Evolutionary conservation across 345 rosid species (phyloP).

Genomic region (Angophora floribunda): DNA sequence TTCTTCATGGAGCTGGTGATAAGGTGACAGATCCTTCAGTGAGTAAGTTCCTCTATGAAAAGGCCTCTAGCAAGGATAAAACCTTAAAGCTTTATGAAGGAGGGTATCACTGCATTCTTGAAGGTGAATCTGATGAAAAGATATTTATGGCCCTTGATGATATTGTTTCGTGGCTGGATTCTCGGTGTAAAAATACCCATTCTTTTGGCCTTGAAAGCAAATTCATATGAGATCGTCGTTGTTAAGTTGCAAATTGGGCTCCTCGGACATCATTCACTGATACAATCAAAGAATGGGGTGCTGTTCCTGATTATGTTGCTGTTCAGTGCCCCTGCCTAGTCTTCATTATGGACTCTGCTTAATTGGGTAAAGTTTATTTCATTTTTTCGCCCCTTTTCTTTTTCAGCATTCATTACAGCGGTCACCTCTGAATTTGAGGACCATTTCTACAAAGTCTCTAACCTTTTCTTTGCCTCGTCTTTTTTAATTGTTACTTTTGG

Average conservation of each 20-base stretch:
- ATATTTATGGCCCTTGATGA: conserved; percentile 50
- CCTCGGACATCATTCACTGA: neutral
- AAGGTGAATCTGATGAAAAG: conserved; percentile 81
- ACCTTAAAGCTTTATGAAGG: conserved; percentile 75
- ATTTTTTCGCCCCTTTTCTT: neutral
- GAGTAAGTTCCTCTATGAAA: conserved; percentile 69
- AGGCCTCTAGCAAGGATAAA: conserved; percentile 73
- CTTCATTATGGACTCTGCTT: neutral
- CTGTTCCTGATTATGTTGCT: neutral
- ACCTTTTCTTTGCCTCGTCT: neutral
- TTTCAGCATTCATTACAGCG: neutral
- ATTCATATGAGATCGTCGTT: neutral
- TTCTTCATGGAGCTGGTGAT: conserved; percentile 87
- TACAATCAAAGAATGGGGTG: neutral
- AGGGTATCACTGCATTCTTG: conserved; percentile 85
- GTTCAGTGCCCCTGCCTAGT: neutral
- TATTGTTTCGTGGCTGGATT: conserved; percentile 72
- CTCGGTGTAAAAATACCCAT: conserved; percentile 4
- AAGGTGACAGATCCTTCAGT: conserved; percentile 78
- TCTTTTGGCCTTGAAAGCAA: neutral
- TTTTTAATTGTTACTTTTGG: neutral
- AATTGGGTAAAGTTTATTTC: neutral
- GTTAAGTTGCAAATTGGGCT: neutral
- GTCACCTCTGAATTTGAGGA: neutral
- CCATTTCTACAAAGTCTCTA: neutral